Conservation (phyloP, 306 rosid genomes). For the Quillaja saponaria region DNA sequence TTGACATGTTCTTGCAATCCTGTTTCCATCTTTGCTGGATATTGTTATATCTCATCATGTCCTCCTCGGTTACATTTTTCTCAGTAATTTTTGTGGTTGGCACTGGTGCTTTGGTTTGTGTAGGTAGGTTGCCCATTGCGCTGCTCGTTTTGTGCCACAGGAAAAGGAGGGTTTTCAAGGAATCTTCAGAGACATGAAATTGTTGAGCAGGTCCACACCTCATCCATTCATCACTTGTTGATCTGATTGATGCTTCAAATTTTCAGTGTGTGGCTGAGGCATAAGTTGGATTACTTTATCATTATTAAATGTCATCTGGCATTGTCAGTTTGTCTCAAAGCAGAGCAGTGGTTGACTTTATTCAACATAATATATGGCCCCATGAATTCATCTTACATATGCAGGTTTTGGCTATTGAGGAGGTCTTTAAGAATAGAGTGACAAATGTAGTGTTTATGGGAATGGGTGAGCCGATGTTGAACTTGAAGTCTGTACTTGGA, state of each 20-base stretch:
- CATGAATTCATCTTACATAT: constrained; percentile 24
- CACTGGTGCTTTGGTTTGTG: constrained; percentile 31
- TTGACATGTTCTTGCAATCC: constrained; percentile 10
- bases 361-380: neutral
- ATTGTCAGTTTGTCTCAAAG: too few species aligned
- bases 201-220: constrained; percentile 74
- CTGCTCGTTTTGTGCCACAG: constrained; percentile 98
- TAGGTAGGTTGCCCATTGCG: constrained; percentile 95
- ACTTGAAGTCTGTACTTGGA: too few species aligned
- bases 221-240: constrained; percentile 14
- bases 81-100: constrained; percentile 18
- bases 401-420: constrained; percentile 70
- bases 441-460: too few species aligned
- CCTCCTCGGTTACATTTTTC: constrained; percentile 5
- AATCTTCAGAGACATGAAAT: constrained; percentile 86
- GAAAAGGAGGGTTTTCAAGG: constrained; percentile 94
- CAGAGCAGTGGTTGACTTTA: constrained; percentile 28
- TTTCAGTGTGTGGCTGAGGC: constrained; percentile 6
- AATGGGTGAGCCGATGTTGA: too few species aligned
- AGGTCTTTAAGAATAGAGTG: too few species aligned
- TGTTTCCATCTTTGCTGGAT: constrained; percentile 20
- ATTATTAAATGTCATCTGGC: too few species aligned
- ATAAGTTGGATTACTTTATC: constrained; percentile 9
- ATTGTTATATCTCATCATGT: constrained; percentile 22
- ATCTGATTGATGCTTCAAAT: constrained; percentile 26